These are phyloP conservation scores for Kwoniella europaea DNA, from an alignment of 768 basidiomycete genomes.

Conservation along the genomic window DNA sequence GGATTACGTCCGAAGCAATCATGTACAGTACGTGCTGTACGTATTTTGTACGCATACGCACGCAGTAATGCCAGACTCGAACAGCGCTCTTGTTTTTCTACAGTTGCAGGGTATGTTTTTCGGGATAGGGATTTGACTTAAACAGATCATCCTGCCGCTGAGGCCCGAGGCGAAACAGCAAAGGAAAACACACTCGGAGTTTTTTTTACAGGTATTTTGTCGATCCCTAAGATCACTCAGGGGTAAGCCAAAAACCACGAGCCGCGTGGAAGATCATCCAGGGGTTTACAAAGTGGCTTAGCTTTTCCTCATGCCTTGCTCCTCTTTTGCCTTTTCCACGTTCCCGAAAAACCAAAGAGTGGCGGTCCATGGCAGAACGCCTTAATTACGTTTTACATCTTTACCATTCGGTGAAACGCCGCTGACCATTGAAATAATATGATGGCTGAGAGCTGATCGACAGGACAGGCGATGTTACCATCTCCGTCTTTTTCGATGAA, in stretches of 20 bases:
- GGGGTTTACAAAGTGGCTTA: neutral
- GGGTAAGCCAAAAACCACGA: neutral
- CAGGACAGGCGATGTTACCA: neutral
- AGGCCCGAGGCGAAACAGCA: neutral
- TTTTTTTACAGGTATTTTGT: neutral
- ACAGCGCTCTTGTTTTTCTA: too few species aligned
- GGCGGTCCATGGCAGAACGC: too few species aligned
- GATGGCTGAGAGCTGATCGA: neutral
- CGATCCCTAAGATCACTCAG: slow-evolving; percentile 19
- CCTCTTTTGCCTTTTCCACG: neutral
- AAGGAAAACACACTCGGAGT: neutral
- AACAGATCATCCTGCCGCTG: neutral
- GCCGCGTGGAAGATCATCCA: neutral
- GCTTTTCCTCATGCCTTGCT: neutral
- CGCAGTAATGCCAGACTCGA: too few species aligned
- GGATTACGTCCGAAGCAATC: too few species aligned
- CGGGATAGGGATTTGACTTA: neutral
- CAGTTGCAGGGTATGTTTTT: too few species aligned
- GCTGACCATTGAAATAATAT: neutral
- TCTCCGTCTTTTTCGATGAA: neutral
- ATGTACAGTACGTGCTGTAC: too few species aligned
- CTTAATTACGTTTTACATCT: neutral
- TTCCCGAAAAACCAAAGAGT: neutral
- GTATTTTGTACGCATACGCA: too few species aligned
- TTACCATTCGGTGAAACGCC: neutral